Evolutionary conservation across 306 rosid species (phyloP), one percentile per base, ranked within the genome.

Genomic region (Ochetophila trinervis): DNA sequence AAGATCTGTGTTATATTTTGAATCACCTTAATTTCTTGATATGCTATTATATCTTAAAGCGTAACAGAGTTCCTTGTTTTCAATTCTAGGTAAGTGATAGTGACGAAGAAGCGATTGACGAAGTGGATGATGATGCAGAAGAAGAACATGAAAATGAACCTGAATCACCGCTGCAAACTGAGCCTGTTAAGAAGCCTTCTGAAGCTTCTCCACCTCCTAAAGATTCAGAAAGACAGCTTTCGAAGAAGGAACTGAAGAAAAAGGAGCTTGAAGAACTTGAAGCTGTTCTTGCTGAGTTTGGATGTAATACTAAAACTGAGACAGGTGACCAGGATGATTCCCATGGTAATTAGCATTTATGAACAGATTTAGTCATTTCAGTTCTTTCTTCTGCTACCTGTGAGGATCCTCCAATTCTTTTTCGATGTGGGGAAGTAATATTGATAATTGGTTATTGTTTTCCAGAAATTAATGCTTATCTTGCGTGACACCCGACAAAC

Each of bases 251-350:
- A 73, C 68, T 81, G 79, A 88, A 88, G 85, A 88, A 88, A 58
- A 88, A 88, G 66, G 95, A 67, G n/a, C 95, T 88, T 65, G 84
- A 80, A 77, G 95, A 85, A 70, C 91, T 88, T 59, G 95, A 85
- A 0, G 95, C 91, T 55, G 86, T 86, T 82, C 87, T 88, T 75
- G 91, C 91, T 57, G 95, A 88, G 76, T 73, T 88, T 54, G 95
- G 95, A 58, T 76, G 22, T 11, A 2, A 69, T 22, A 65, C n/a
- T 57, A 74, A 54, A 49, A 76, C 10, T n/a, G 91, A 74, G 73
- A 53, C 72, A 57, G 65, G 81, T 56, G 72, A 64, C n/a, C 86
- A 72, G 16, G 84, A 79, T 71, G 79, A 83, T 45, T 71, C 87
- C 68, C 68, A 53, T 36, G 92, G 92, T 89, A 86, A 62, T 8